A percentile compares a stretch with the other conserved stretches of the same genome.
These are phyloP conservation scores for Taphrina sp. DNA, from an alignment of 1,139 yeast species.

Conservation along the genomic window DNA sequence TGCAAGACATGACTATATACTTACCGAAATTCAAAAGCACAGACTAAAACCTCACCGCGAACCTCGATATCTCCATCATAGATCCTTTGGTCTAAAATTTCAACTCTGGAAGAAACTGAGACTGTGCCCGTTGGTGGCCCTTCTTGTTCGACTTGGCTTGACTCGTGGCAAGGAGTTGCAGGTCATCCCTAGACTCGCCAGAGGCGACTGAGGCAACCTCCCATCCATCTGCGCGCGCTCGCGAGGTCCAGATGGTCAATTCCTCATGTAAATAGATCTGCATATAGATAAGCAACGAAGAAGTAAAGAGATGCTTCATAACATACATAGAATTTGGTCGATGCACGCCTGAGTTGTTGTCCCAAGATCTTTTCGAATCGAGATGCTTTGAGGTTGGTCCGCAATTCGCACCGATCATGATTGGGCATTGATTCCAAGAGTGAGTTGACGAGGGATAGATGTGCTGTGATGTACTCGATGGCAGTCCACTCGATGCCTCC, in stretches of 20 bases:
- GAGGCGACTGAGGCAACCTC: conserved; percentile 6
- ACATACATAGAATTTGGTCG: conserved; percentile 18
- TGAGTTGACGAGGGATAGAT: conserved; percentile 36
- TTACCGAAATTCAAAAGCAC: too few species aligned
- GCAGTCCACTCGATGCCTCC: conserved; percentile 36
- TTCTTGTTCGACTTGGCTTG: neutral
- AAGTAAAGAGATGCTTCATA: too few species aligned
- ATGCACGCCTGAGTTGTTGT: conserved; percentile 33
- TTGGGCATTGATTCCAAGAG: conserved; percentile 26
- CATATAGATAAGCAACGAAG: neutral
- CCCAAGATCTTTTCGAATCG: conserved; percentile 35
- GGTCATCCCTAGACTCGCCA: conserved; percentile 15
- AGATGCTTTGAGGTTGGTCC: conserved; percentile 30
- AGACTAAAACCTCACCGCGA: too few species aligned
- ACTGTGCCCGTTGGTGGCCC: neutral
- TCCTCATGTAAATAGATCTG: conserved; percentile 27
- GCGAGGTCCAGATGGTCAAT: conserved; percentile 16
- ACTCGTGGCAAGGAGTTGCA: neutral
- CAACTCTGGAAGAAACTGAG: conserved; percentile 12
- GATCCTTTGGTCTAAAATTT: too few species aligned
- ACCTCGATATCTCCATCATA: too few species aligned
- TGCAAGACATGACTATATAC: too few species aligned
- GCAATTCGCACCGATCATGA: conserved; percentile 24
- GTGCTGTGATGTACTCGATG: conserved; percentile 35
- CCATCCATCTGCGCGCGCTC: conserved; percentile 31